phyloP scores from a whole-genome alignment of 1,284 basidiomycete species.

The Trichosporon coremiiforme region DNA sequence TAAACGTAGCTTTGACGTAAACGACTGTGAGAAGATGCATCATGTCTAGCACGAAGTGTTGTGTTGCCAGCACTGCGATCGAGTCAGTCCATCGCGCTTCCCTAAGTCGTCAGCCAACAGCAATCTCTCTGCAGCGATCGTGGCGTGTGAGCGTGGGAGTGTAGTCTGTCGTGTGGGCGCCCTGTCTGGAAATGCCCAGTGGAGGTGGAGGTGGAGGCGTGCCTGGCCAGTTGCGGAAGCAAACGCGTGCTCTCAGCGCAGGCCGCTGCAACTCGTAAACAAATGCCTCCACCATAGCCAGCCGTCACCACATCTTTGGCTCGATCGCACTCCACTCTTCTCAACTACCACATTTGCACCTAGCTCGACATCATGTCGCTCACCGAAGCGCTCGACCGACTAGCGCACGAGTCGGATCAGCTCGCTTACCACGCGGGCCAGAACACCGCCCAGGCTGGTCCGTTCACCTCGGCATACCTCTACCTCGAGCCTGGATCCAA shows the following conservation, averaged over 20 bases:
- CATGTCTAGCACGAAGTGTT: conserved; percentile 15
- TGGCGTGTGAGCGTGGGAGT: neutral
- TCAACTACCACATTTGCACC: neutral
- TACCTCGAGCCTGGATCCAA: conserved; percentile 30
- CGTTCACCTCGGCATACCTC: conserved; percentile 48
- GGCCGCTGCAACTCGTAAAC: conserved; percentile 27
- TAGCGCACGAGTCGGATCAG: conserved; percentile 43
- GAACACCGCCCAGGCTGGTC: conserved; percentile 43
- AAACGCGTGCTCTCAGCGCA: neutral
- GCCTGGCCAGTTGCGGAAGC: conserved; percentile 15
- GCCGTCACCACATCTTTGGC: neutral
- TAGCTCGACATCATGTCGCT: conserved; percentile 45
- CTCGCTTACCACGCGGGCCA: conserved; percentile 40
- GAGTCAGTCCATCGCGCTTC: neutral
- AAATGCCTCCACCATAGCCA: conserved; percentile 20
- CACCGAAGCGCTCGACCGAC: conserved; percentile 42
- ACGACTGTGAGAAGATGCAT: conserved; percentile 19
- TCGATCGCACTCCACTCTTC: neutral
- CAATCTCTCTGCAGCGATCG: neutral
- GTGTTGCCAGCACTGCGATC: no score
- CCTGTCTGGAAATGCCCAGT: neutral
- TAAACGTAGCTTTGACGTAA: conserved; percentile 16
- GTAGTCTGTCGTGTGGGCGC: neutral
- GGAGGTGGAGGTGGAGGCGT: conserved; percentile 15
- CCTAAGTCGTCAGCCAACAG: neutral